Conservation (phyloP, 345 rosid genomes). For the Bruguiera sexangula region DNA sequence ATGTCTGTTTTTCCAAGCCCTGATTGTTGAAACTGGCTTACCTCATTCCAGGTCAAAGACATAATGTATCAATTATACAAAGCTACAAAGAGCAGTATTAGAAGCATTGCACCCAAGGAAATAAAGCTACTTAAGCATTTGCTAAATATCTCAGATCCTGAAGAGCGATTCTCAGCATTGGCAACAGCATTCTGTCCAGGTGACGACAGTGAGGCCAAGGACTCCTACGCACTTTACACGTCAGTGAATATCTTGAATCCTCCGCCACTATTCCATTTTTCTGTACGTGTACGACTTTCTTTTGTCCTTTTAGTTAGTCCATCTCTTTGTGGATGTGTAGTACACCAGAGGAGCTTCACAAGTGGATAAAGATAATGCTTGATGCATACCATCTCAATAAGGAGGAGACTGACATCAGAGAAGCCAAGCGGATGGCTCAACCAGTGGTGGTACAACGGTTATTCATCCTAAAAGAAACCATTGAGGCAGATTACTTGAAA, state of each 20-base stretch:
- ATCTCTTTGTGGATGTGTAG: conserved; percentile 30
- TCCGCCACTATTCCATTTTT: not conserved
- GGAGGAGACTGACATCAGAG: conserved; percentile 81
- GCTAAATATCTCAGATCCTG: conserved; percentile 86
- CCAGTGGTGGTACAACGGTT: conserved; percentile 91
- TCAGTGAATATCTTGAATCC: conserved; percentile 30
- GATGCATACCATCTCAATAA: conserved; percentile 74
- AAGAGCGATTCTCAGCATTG: conserved; percentile 89
- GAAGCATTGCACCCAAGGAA: conserved; percentile 89
- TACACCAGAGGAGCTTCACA: conserved; percentile 87
- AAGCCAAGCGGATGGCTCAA: conserved; percentile 72
- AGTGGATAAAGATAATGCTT: conserved; percentile 87
- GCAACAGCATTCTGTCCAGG: conserved; percentile 88
- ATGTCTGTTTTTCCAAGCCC: not conserved
- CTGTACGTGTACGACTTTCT: not conserved
- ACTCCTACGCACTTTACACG: conserved; percentile 76
- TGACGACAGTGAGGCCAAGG: conserved; percentile 62
- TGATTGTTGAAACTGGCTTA: not conserved
- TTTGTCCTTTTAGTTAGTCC: not conserved
- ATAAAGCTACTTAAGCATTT: conserved; percentile 76
- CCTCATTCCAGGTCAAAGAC: conserved; percentile 66
- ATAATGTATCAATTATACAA: conserved; percentile 76
- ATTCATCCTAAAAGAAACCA: conserved; percentile 75
- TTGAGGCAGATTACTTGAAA: conserved; percentile 79
- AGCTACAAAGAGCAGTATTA: conserved; percentile 77